Base-by-base conservation (phyloP, 2,329 filamentous ascomycete species). In the Colletotrichum caudatum region DNA sequence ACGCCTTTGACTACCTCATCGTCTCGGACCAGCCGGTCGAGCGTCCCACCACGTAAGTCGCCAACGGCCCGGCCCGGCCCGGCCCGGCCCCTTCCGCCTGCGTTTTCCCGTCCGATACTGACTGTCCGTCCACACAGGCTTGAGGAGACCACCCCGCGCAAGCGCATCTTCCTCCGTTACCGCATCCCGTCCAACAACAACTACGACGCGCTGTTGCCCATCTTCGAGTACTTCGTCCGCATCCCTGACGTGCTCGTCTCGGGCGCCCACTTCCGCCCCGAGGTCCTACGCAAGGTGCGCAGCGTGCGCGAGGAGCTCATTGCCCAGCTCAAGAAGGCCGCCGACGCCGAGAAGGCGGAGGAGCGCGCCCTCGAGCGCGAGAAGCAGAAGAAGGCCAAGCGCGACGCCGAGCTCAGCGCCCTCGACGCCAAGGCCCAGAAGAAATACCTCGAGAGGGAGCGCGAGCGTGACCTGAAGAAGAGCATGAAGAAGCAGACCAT, bases 21-120 rank as follows among this genome's bases (percentile, higher is more conserved):
- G 86, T 98, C 63, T 93, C 92, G 26, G 96, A 99, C 80, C 94
- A 98, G 83, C 94, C 95, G 46, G 84, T 91, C 64, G 94, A 98
- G 76, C 94, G 94, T 83, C 96, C 96, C 66, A 88, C 86, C 78
- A 97, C 91, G 93, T 95, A 86, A 83, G 90, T 84, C 51, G 7
- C 14, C 18, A 20, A 20, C 16, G 5, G 23, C 29, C 29, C n/a
- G n/a, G n/a, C n/a, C n/a, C n/a, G n/a, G n/a, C n/a, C n/a, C n/a
- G n/a, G n/a, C n/a, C n/a, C n/a, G n/a, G n/a, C n/a, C 29, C 11
- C 9, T 5, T 41, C 53, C 48, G 5, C 11, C 35, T 20, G 14
- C 39, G 5, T 18, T 20, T 44, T 23, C 2, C 8, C 18, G 41
- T 48, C 60, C 44, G 29, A 35, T 33, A 26, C 59, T 69, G 23